Base-by-base conservation (phyloP, 2,329 filamentous ascomycete species). In the Fusarium setosum region DNA sequence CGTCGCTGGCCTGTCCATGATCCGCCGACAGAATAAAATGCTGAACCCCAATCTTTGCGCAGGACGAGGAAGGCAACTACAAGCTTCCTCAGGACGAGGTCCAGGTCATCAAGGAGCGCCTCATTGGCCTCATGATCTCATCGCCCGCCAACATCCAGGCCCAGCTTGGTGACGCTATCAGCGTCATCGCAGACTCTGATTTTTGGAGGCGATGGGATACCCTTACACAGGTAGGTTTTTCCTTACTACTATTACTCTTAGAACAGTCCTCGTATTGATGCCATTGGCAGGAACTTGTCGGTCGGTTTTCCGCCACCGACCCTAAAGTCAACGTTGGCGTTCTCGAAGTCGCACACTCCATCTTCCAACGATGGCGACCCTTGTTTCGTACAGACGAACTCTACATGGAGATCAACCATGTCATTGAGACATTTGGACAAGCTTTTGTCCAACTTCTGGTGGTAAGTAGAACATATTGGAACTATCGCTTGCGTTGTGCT, bases 121-220 rank as follows among this genome's bases (percentile, higher is more conserved):
- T 99, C 63, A 95, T 99, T 73, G 95, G 93, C 57, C 85, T 99
- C 72, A 99, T 99, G 96, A 97, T 97, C 73, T 90, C 91, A 9
- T 94, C 96, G 21, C 96, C 95, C 5, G 79, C 92, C 17, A 91
- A 89, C 61, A 92, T 99, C 67, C 96, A 98, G 81, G 89, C 93
- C 61, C 96, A 99, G 81, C 87, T 99, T 34, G 96, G 96, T 70
- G 96, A 98, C 76, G 94, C 96, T 64, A 96, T 98, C 78, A 97
- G 95, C 80, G 89, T 96, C 72, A 98, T 99, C 73, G 96, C 96
- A 61, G 95, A 98, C 80, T 98, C 94, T 69, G 96, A 99, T 78
- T 99, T 99, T 79, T 99, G 92, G 91, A 86, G 92, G 78, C 87
- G 92, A 73, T 99, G 96, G 96, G 92, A 98, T 74, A 97, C 94